Percentiles rank a stretch among this genome's conserved stretches.
Conservation (phyloP, 441 rosid genomes). For the Populus hybrid region DNA sequence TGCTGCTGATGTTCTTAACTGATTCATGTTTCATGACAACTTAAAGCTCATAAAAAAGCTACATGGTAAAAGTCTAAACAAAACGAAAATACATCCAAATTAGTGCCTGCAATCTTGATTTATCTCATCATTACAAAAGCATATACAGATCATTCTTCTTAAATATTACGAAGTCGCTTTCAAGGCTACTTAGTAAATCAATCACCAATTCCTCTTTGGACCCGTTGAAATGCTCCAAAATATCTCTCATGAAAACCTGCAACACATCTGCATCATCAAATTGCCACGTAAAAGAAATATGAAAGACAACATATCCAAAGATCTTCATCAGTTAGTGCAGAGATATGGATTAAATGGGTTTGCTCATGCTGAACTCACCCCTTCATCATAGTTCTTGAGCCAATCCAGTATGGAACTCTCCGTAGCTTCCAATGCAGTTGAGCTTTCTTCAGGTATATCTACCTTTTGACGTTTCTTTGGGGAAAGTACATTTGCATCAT, state of each 20-base stretch:
- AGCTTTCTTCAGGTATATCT: slow-evolving; percentile 17
- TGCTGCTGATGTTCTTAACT: too few relatives aligned
- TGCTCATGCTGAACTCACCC: slow-evolving; percentile 33
- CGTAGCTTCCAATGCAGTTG: slow-evolving; percentile 23
- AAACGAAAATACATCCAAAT: neutral
- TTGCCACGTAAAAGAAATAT: neutral
- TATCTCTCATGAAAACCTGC: slow-evolving; percentile 37
- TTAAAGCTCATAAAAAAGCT: neutral
- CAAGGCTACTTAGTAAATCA: slow-evolving; percentile 29
- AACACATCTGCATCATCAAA: slow-evolving; percentile 10
- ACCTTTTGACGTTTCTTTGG: slow-evolving; percentile 39
- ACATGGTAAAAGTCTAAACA: neutral
- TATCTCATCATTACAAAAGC: slow-evolving; percentile 28
- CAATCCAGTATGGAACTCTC: slow-evolving; percentile 31
- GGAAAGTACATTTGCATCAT: slow-evolving; percentile 6
- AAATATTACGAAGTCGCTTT: slow-evolving; percentile 39
- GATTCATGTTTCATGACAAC: neutral
- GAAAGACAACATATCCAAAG: neutral
- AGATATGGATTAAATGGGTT: neutral
- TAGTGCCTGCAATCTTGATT: neutral
- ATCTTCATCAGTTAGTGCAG: neutral
- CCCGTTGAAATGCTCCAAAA: slow-evolving; percentile 37
- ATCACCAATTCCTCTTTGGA: slow-evolving; percentile 31
- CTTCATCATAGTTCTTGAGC: slow-evolving; percentile 36
- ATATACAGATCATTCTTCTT: slow-evolving; percentile 37